Evolutionary conservation across 2,329 filamentous ascomycete species (phyloP).

Genomic region (Microdochium paspali): DNA sequence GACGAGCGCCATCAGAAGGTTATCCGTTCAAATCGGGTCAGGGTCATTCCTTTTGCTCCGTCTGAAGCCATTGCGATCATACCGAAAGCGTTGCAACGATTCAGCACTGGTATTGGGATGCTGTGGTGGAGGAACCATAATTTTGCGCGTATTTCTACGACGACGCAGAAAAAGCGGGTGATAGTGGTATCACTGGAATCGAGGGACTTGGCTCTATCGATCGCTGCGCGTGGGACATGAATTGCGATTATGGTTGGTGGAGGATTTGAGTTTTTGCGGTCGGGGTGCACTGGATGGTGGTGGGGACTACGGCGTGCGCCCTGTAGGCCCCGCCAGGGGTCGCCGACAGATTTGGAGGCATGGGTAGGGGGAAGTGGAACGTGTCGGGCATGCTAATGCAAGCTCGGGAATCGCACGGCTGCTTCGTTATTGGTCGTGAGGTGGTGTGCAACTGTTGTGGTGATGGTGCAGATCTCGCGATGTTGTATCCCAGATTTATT

Average conservation of each 20-base stretch:
- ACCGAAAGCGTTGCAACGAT: background rate
- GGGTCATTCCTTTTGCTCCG: background rate
- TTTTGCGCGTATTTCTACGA: background rate
- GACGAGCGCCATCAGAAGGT: conserved; percentile 1
- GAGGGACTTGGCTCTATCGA: background rate
- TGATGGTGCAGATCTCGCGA: no score
- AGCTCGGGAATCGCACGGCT: no score
- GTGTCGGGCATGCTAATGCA: background rate
- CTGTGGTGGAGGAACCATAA: background rate
- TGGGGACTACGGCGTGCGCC: background rate
- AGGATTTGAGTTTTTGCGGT: background rate
- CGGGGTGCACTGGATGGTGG: background rate
- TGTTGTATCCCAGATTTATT: no score
- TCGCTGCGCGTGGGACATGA: background rate
- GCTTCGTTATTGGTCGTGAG: no score
- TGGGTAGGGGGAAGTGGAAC: background rate
- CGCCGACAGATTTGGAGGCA: background rate
- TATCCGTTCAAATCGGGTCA: conserved; percentile 1
- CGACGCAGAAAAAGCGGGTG: background rate
- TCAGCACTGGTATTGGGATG: background rate
- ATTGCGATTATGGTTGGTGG: background rate
- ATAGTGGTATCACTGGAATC: background rate
- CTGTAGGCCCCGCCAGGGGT: background rate
- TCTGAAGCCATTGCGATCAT: background rate
- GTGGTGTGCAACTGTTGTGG: no score